These are phyloP conservation scores for Kodamaea plutei DNA, from an alignment of 1,139 yeast genomes.

Conservation along the genomic window DNA sequence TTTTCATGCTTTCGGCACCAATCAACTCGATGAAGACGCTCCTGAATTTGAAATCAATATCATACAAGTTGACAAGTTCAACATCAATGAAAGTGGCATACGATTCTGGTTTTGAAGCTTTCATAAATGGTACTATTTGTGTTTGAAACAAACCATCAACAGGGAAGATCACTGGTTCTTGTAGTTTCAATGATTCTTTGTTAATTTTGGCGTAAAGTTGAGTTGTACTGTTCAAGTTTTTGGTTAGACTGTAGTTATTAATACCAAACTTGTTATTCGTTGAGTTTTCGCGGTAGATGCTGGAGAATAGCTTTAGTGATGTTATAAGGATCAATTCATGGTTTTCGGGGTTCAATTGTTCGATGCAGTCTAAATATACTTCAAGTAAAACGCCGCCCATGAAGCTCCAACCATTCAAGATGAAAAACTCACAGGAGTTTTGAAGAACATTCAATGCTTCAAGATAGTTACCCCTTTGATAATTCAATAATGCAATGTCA, in stretches of 20 bases:
- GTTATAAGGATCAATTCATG: slow-evolving; percentile 23
- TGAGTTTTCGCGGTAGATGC: slow-evolving; percentile 16
- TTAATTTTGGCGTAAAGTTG: slow-evolving; percentile 21
- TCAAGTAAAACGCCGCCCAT: slow-evolving; percentile 65
- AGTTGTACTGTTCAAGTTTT: slow-evolving; percentile 19
- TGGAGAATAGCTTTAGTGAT: slow-evolving; percentile 33
- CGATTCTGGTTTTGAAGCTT: slow-evolving; percentile 17
- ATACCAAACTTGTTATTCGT: slow-evolving; percentile 21
- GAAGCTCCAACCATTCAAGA: slow-evolving; percentile 67
- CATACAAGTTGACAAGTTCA: slow-evolving; percentile 23
- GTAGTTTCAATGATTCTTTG: slow-evolving; percentile 17
- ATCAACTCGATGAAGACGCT: slow-evolving; percentile 19
- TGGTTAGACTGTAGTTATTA: slow-evolving; percentile 25
- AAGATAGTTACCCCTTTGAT: slow-evolving; percentile 52
- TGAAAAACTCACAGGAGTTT: slow-evolving; percentile 65
- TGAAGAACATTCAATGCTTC: slow-evolving; percentile 62
- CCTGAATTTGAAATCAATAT: slow-evolving; percentile 22
- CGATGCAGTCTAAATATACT: slow-evolving; percentile 66
- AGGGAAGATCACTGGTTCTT: slow-evolving; percentile 21
- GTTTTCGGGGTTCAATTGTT: slow-evolving; percentile 28
- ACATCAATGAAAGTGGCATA: slow-evolving; percentile 22
- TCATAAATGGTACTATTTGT: slow-evolving; percentile 23
- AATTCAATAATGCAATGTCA: slow-evolving; percentile 75
- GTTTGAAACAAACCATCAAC: slow-evolving; percentile 29
- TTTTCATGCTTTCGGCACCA: slow-evolving; percentile 11